These are phyloP conservation scores for Leccinellum albellum DNA, from an alignment of 768 basidiomycete genomes.

Conservation along the genomic window DNA sequence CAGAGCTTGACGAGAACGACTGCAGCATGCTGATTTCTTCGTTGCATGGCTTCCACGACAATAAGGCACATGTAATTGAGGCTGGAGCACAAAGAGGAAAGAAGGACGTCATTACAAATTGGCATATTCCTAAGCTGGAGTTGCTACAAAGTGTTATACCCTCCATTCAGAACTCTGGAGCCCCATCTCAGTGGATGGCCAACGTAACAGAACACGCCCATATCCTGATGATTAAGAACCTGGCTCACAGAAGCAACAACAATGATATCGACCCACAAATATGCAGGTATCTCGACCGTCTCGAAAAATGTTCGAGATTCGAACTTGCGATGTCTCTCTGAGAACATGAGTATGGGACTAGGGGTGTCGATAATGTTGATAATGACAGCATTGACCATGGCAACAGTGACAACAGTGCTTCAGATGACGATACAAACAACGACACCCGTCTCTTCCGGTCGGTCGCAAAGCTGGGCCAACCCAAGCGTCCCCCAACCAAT, in stretches of 20 bases:
- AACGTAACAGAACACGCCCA: background rate
- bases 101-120: background rate
- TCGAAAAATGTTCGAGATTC: background rate
- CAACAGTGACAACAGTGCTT: background rate
- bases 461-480: background rate
- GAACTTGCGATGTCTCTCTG: background rate
- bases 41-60: background rate
- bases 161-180: background rate
- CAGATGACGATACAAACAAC: background rate
- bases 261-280: background rate
- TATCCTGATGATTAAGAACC: background rate
- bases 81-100: background rate
- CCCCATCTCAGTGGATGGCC: background rate
- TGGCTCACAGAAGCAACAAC: background rate
- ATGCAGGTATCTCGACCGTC: background rate
- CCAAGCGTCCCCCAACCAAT: too few relatives aligned
- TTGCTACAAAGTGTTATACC: background rate
- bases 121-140: background rate
- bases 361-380: too few relatives aligned
- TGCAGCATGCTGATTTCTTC: background rate
- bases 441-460: background rate
- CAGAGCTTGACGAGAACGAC: too few relatives aligned
- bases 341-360: background rate
- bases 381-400: background rate
- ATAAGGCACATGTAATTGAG: background rate